These are phyloP conservation scores for Chlorella vulgaris DNA, from an alignment of 139 green algal genomes.

Conservation along the genomic window DNA sequence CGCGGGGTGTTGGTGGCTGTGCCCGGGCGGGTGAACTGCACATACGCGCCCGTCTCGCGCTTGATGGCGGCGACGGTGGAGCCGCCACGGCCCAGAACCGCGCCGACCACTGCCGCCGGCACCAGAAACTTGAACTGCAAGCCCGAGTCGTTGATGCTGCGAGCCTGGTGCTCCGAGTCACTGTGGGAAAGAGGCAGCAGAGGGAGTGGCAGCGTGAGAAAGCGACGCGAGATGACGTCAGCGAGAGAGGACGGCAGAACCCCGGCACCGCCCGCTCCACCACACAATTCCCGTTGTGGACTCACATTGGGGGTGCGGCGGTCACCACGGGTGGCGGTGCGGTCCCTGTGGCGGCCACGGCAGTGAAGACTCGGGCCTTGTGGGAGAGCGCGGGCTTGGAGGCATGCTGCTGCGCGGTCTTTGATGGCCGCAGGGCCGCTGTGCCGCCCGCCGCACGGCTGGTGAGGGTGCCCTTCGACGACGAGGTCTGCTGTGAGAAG, in stretches of 20 bases:
- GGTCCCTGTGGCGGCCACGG: background rate
- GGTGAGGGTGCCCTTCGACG: no score
- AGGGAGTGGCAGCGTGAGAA: background rate
- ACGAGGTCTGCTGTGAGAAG: no score
- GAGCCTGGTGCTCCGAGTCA: background rate
- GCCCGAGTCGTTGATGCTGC: slow-evolving; percentile 32
- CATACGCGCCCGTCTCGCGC: slow-evolving; percentile 31
- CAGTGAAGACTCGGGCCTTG: slow-evolving; percentile 10
- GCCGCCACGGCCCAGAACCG: slow-evolving; percentile 31
- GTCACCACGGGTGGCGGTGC: slow-evolving; percentile 1
- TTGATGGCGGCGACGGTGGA: slow-evolving; percentile 42
- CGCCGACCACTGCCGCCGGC: slow-evolving; percentile 34
- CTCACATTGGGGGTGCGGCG: slow-evolving; percentile 16
- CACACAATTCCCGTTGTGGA: background rate
- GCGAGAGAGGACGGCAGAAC: background rate
- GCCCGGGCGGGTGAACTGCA: slow-evolving; percentile 41
- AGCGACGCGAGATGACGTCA: background rate
- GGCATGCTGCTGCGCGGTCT: background rate
- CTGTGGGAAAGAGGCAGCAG: background rate
- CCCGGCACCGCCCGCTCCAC: background rate
- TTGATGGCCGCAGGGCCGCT: background rate
- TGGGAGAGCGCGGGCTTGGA: slow-evolving; percentile 8
- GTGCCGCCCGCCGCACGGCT: background rate
- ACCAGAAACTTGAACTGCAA: slow-evolving; percentile 47
- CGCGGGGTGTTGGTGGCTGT: slow-evolving; percentile 22